phyloP scores from a whole-genome alignment of 129 eudicot genomes.

The Flaveria linearis region DNA sequence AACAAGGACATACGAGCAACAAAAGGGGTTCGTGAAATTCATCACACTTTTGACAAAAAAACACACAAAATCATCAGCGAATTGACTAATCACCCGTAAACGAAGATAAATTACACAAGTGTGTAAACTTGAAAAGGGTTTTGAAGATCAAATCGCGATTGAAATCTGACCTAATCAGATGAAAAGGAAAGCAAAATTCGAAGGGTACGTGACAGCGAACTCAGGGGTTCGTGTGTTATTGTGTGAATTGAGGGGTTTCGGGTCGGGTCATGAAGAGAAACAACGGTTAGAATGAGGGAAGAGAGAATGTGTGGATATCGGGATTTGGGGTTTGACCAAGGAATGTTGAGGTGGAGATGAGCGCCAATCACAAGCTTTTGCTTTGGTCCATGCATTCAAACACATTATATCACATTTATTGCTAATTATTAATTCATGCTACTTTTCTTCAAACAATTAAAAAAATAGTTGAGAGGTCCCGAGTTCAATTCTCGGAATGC shows the following conservation, averaged over 20 bases:
- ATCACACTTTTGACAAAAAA: slow-evolving; percentile 45
- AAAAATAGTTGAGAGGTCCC: slow-evolving; percentile 88
- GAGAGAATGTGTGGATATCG: slow-evolving; percentile 10
- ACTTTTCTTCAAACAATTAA: too few species aligned
- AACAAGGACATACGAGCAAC: slow-evolving; percentile 33
- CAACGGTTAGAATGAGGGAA: not conserved
- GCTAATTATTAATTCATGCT: not conserved
- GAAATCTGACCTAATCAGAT: slow-evolving; percentile 4
- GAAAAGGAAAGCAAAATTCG: not conserved
- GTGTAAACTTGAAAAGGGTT: not conserved
- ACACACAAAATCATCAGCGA: not conserved
- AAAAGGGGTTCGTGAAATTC: slow-evolving; percentile 33
- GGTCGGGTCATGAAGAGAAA: not conserved
- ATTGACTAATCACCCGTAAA: slow-evolving; percentile 10
- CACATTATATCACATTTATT: not conserved
- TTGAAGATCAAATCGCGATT: not conserved
- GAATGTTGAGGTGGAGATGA: not conserved
- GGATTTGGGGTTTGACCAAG: slow-evolving; percentile 2
- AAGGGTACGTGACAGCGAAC: not conserved
- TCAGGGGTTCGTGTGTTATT: not conserved
- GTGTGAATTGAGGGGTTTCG: not conserved
- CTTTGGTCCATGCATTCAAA: not conserved
- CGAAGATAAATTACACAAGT: not conserved
- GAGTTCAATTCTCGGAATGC: slow-evolving; percentile 99
- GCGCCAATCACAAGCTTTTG: slow-evolving; percentile 17